Conservation (phyloP, 1,284 basidiomycete species). For the Ceratobasidium theobromae region DNA sequence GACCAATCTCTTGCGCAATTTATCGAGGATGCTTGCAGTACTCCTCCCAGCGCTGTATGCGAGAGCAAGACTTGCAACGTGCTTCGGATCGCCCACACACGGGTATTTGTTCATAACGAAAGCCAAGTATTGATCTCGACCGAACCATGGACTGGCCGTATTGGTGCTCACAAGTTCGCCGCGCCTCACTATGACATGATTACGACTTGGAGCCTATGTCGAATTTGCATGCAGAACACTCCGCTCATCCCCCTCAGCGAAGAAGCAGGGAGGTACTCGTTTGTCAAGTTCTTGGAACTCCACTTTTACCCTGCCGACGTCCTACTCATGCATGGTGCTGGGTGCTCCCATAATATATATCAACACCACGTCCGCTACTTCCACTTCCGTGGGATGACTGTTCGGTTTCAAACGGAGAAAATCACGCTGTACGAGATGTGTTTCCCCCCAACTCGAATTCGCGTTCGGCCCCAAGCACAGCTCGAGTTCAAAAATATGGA, state of each 20-base stretch:
- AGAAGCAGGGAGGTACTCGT: slow-evolving; percentile 92
- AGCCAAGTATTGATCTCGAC: slow-evolving; percentile 81
- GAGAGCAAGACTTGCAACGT: slow-evolving; percentile 81
- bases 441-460: slow-evolving; percentile 85
- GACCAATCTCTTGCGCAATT: slow-evolving; percentile 92
- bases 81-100: slow-evolving; percentile 81
- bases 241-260: slow-evolving; percentile 89
- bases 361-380: slow-evolving; percentile 94
- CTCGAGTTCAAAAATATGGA: slow-evolving; percentile 89
- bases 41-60: slow-evolving; percentile 64
- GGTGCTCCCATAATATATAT: slow-evolving; percentile 94
- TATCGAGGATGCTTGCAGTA: slow-evolving; percentile 76
- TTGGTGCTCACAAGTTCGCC: slow-evolving; percentile 48
- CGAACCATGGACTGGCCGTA: slow-evolving; percentile 75
- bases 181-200: slow-evolving; percentile 59
- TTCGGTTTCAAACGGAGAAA: slow-evolving; percentile 87
- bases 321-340: slow-evolving; percentile 75
- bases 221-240: slow-evolving; percentile 76
- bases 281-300: slow-evolving; percentile 89
- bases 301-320: slow-evolving; percentile 89
- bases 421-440: slow-evolving; percentile 84
- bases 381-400: slow-evolving; percentile 77
- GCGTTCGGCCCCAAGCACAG: slow-evolving; percentile 81
- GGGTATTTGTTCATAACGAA: slow-evolving; percentile 86
- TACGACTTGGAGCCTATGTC: slow-evolving; percentile 92